A percentile compares a stretch with the other conserved stretches of the same genome.
Evolutionary conservation across 192 early-diverging fungal genomes (phyloP).

Genomic region (Diversispora eburnea): DNA sequence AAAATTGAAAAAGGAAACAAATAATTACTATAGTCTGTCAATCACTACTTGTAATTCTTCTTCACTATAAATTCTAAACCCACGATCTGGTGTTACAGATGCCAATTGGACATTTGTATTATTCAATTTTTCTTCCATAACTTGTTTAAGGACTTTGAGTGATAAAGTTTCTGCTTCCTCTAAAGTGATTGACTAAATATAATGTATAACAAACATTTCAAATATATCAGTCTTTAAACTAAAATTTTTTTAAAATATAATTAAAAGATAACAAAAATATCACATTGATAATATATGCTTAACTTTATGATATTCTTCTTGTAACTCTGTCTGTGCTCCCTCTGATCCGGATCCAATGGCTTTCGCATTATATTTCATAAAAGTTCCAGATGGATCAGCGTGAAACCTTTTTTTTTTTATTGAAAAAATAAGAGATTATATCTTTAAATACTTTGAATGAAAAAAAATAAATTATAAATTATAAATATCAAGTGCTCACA

Average conservation of each 20-base stretch:
- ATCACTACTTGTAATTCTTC: constrained; percentile 78
- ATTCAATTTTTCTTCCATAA: constrained; percentile 99
- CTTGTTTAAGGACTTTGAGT: constrained; percentile 95
- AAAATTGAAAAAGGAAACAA: too few relatives aligned
- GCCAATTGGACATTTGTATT: constrained; percentile 94
- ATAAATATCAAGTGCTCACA: constrained; percentile 63
- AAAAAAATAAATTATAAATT: background rate
- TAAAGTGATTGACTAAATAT: constrained; percentile 69
- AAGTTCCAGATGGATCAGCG: constrained; percentile 97
- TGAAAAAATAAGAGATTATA: background rate
- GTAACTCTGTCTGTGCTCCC: constrained; percentile 95
- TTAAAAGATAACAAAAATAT: constrained; percentile 18
- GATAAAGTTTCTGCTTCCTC: constrained; percentile 84
- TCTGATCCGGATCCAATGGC: constrained; percentile 99
- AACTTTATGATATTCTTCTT: constrained; percentile 93
- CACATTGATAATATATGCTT: constrained; percentile 17
- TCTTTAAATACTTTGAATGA: background rate
- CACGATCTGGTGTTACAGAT: constrained; percentile 71
- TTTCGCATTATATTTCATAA: constrained; percentile 92
- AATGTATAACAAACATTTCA: background rate
- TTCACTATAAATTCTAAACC: constrained; percentile 78
- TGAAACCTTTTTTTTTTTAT: constrained; percentile 60
- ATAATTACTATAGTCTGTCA: constrained; percentile 54
- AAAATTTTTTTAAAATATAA: too few relatives aligned
- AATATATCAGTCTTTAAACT: background rate